Base-by-base conservation (phyloP, 768 basidiomycete genomes). In the Galerina marginata region DNA sequence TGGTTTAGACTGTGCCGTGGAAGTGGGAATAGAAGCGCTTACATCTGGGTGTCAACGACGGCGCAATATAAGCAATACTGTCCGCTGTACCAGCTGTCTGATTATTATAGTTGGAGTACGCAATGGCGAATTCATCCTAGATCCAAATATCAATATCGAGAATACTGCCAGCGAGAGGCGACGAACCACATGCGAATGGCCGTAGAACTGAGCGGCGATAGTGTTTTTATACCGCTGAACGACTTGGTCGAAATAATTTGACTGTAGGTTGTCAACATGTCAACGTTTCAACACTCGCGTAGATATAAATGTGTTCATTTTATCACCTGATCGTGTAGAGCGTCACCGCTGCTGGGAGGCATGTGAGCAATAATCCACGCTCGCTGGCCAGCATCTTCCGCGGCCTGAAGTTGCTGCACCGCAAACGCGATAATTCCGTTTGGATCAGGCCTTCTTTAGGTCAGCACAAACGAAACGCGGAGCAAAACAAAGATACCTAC, bases 301-400 rank as follows among this genome's bases (percentile, higher is more conserved):
- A 10, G 11, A 26, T 53, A 16, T 47, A 16, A 50, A 39, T 20
- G 4, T n/a, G 2, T 15, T 40, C 1, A 46, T 71, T 4, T 49
- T 33, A 33, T 33, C 29, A 83, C 85, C 77, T 85, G 85, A 68
- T 86, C 85, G 55, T 77, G 74, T 36, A 84, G 68, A 16, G 77
- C 72, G 66, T 87, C 85, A 20, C 63, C 67, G 14, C 78, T 74
- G 26, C 85, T 83, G 3, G 81, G 80, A 1, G 85, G 80, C 78
- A 86, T 84, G 62, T 87, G 86, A 1, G 78, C 85, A 15, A 86
- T 83, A 65, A 89, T 83, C 85, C 86, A 88, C 0, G 75, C 86
- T 16, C 85, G 79, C 64, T 87, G 79, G 0, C 86, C 86, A 0
- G 79, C 78, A 59, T 83, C 80, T 70, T 90, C 87, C 2, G 88